Percentiles rank a stretch among this genome's conserved stretches.
These are phyloP conservation scores for Sclerotinia trifoliorum DNA, from an alignment of 2,329 filamentous ascomycete genomes.

Conservation along the genomic window DNA sequence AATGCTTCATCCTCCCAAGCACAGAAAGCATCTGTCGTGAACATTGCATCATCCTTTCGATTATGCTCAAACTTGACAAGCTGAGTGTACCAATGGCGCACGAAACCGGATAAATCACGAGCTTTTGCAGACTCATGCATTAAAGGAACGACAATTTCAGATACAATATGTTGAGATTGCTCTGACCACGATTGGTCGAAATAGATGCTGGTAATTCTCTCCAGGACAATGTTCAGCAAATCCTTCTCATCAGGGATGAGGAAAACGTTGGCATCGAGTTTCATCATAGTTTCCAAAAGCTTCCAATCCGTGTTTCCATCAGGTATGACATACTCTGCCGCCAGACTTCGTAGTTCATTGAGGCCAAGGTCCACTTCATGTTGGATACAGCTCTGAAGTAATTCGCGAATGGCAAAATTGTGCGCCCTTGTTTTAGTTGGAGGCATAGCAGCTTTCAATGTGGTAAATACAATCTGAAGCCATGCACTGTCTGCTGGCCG, in stretches of 20 bases:
- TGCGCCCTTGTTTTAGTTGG: constrained; percentile 25
- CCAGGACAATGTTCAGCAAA: constrained; percentile 39
- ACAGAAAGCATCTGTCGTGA: constrained; percentile 26
- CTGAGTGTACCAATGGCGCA: constrained; percentile 43
- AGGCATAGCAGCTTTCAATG: constrained; percentile 33
- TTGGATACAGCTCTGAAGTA: constrained; percentile 42
- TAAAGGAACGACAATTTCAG: constrained; percentile 43
- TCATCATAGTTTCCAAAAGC: constrained; percentile 45
- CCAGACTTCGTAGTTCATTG: constrained; percentile 39
- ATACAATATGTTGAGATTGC: constrained; percentile 37
- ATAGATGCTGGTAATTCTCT: constrained; percentile 37
- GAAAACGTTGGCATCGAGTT: constrained; percentile 49
- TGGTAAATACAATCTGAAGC: constrained; percentile 49
- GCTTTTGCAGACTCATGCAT: constrained; percentile 44
- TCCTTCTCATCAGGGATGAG: constrained; percentile 39
- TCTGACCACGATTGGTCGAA: constrained; percentile 29
- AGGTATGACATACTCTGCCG: constrained; percentile 34
- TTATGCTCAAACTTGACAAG: constrained; percentile 36
- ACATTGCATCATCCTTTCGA: constrained; percentile 24
- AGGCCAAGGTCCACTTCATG: constrained; percentile 41
- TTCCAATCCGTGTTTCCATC: constrained; percentile 42
- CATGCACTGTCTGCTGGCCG: constrained; percentile 48
- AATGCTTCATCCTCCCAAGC: constrained; percentile 40
- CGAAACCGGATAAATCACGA: constrained; percentile 44
- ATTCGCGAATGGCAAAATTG: constrained; percentile 34